A percentile compares a stretch with the other conserved stretches of the same genome.
Evolutionary conservation across 2,329 filamentous ascomycete genomes (phyloP).

Genomic region (Microascus cirrosus): DNA sequence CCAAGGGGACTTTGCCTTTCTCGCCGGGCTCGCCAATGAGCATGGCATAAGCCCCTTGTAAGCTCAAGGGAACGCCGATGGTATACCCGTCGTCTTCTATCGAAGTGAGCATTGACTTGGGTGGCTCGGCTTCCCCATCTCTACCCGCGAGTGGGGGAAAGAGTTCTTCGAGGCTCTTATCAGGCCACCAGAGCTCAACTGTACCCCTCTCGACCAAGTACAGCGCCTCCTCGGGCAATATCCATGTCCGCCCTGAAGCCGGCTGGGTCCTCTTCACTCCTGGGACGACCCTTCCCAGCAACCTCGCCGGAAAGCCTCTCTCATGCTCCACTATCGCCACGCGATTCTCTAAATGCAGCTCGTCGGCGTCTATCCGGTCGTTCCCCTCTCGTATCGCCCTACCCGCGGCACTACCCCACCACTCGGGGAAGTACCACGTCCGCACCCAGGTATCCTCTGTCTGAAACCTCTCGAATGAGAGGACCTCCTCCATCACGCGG

Average conservation of each 20-base stretch:
- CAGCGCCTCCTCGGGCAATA: slow-evolving; percentile 84
- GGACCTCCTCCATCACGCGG: slow-evolving; percentile 77
- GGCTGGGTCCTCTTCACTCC: slow-evolving; percentile 39
- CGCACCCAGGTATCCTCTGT: slow-evolving; percentile 52
- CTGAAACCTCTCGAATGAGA: slow-evolving; percentile 68
- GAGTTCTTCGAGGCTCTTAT: slow-evolving; percentile 34
- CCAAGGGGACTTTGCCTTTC: slow-evolving; percentile 51
- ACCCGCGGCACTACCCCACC: slow-evolving; percentile 23
- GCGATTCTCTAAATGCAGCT: slow-evolving; percentile 27
- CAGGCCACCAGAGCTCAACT: slow-evolving; percentile 78
- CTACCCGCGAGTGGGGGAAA: slow-evolving; percentile 20
- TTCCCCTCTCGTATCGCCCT: slow-evolving; percentile 9
- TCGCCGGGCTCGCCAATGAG: slow-evolving; percentile 63
- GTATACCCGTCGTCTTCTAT: slow-evolving; percentile 35
- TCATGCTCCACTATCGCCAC: slow-evolving; percentile 60
- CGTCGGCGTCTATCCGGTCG: slow-evolving; percentile 13
- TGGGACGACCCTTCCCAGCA: slow-evolving; percentile 58
- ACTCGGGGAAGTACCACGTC: slow-evolving; percentile 63
- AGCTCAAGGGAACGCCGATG: slow-evolving; percentile 68
- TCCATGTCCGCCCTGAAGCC: slow-evolving; percentile 58
- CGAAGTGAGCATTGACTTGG: slow-evolving; percentile 10
- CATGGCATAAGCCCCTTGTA: slow-evolving; percentile 82
- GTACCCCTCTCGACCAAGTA: slow-evolving; percentile 82
- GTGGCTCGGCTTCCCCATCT: slow-evolving; percentile 12
- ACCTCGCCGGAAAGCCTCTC: slow-evolving; percentile 61